Evolutionary conservation across 331 rosid species (phyloP), one percentile per base, ranked within the genome.

Genomic region (Malus hybrid): DNA sequence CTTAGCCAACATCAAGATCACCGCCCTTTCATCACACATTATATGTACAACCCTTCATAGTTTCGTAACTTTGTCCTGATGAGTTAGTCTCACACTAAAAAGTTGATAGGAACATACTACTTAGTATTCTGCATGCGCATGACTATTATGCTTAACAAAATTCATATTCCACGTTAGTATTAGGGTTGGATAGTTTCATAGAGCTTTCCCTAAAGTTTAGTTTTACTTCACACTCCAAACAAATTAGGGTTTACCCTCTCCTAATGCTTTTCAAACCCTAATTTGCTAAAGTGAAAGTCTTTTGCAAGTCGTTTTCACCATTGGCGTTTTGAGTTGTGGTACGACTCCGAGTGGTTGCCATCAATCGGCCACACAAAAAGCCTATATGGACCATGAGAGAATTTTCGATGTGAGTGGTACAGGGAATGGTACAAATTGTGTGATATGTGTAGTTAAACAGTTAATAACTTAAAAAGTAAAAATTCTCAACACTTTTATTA

Each of bases 401-500:
- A 34, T 34, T 34, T 34, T 34, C 3, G 0, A 0, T 34, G 39
- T 34, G 10, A 7, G 10, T 34, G 10, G 42, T 34, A 34, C 42
- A n/a, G n/a, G n/a, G n/a, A n/a, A n/a, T n/a, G n/a, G n/a, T n/a
- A n/a, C n/a, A n/a, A 34, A 34, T 34, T 0, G 42, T 34, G 3
- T 34, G 10, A 34, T 34, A 34, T 34, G 0, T 34, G 2, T 34
- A n/a, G 0, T 0, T 34, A 34, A 2, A 34, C 0, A 34, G 10
- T 7, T 34, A 34, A 34, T 34, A 34, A 34, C 10, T 34, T 34
- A 34, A 34, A 34, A 34, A 34, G 10, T 7, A 34, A 34, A 34
- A 34, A 0, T 34, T 34, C 0, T 0, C 42, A 34, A 0, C 10
- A 34, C 3, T 7, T 34, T 0, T 2, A 34, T 34, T 34, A 34